Evolutionary conservation across 1,284 basidiomycete species (phyloP), one percentile per base, ranked within the genome.

Genomic region (Agroathelia rolfsii): DNA sequence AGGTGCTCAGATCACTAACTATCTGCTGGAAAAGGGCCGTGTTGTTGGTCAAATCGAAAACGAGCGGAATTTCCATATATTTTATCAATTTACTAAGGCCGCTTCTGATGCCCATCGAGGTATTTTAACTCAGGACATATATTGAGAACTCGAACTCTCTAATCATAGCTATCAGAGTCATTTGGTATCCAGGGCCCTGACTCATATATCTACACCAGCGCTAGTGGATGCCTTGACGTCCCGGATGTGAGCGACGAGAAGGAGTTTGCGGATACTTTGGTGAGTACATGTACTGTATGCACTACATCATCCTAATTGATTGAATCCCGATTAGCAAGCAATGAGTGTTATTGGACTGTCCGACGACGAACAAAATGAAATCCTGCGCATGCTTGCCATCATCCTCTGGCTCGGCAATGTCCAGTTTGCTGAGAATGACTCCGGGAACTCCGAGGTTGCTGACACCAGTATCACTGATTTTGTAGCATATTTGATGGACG

Each of bases 61-160:
- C 47, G 95, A 99, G 60, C 77, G 95, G 41, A 89, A 95, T 57
- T 99, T 99, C 58, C 95, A 99, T 56, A 95, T 99, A 43, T 98
- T 99, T 65, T 99, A 98, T 59, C 95, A 99, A 55, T 94, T 98
- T 56, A 96, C 95, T 25, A 98, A 97, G 56, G 92, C 82, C 5
- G 95, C 95, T 4, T 78, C 83, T 4, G 67, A 80, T 28, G 82
- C 81, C 34, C 89, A 96, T 58, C 74, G 90, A 56, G 86, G 88
- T n/a, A n/a, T n/a, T n/a, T n/a, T n/a, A n/a, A n/a, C n/a, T n/a
- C n/a, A n/a, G n/a, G n/a, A n/a, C n/a, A n/a, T n/a, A n/a, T n/a
- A n/a, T n/a, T n/a, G n/a, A n/a, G n/a, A n/a, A n/a, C n/a, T n/a
- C n/a, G n/a, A n/a, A n/a, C n/a, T n/a, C n/a, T n/a, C 46, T 49